These are phyloP conservation scores for Peronospora tabacina DNA, from an alignment of 352 stramenopile genomes.

Conservation along the genomic window DNA sequence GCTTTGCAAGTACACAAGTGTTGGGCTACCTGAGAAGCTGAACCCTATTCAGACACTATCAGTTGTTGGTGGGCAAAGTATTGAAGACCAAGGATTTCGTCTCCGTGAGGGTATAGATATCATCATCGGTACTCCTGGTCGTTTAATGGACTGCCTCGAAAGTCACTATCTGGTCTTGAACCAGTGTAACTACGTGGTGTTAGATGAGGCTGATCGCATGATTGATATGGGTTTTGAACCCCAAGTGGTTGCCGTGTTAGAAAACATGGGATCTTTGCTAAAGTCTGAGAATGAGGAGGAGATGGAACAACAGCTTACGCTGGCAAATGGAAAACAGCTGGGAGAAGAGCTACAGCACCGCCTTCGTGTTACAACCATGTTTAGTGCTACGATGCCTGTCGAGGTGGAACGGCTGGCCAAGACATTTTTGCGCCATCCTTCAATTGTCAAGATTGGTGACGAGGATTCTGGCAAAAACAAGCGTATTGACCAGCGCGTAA, in stretches of 20 bases:
- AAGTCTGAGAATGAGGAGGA: conserved; percentile 96
- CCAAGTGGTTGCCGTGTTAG: conserved; percentile 93
- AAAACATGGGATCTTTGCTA: conserved; percentile 94
- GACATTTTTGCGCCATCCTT: conserved; percentile 94
- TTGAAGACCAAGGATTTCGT: conserved; percentile 94
- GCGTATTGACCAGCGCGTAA: conserved; percentile 93
- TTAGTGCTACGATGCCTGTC: conserved; percentile 97
- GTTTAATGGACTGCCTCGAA: conserved; percentile 97
- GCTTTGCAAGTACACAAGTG: conserved; percentile 82
- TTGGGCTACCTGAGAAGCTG: conserved; percentile 50
- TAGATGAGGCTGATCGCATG: conserved; percentile 99
- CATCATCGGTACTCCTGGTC: conserved; percentile 97
- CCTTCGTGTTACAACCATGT: conserved; percentile 93
- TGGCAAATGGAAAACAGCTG: conserved; percentile 38
- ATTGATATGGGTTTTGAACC: conserved; percentile 97
- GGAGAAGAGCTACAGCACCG: conserved; percentile 44
- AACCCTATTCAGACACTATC: conserved; percentile 75
- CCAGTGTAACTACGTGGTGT: conserved; percentile 98
- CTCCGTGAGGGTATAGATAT: conserved; percentile 95
- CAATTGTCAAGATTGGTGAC: conserved; percentile 97
- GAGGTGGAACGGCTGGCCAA: conserved; percentile 97
- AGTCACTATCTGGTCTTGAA: conserved; percentile 97
- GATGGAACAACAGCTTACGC: conserved; percentile 89
- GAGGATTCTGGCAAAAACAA: conserved; percentile 97
- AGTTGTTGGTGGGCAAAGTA: conserved; percentile 92